Evolutionary conservation across 768 basidiomycete genomes (phyloP), one percentile per base, ranked within the genome.

Genomic region (Gloeophyllum trabeum): DNA sequence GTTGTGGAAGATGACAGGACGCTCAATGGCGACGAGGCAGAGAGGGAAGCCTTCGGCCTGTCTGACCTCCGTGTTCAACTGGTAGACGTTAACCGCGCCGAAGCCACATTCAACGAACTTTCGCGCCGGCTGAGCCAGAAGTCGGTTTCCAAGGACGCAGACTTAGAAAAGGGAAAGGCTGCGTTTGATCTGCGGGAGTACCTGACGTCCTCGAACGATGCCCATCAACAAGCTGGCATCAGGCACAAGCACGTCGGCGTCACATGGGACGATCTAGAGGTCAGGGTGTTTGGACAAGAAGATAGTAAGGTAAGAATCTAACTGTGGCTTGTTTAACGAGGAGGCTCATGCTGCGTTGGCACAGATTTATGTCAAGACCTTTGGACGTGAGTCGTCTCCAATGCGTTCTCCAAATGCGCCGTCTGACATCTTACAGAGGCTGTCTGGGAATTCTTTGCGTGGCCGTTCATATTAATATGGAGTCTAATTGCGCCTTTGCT

Each of bases 201-300:
- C 49, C 65, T 86, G 23, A 62, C 73, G 3, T 73, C 74, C 5
- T 78, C 74, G 12, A 82, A 80, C 52, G 79, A 82, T 49, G 75
- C 76, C 1, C 69, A 75, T 40, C 71, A 82, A 42, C 54, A 59
- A 16, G 79, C 79, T 2, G 82, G 82, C 13, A 78, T 84, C 37
- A 72, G 71, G 45, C 76, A 79, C 51, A 86, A 86, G 68, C 77
- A 81, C 45, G 80, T 86, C 5, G 81, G 81, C 24, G 76, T 87
- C 19, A 74, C 75, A 20, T 87, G 84, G 84, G 71, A 81, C 40
- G 66, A 79, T 49, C 61, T 87, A 1, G 63, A 75, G 44, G 83
- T 85, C 24, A 63, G 74, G 4, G 79, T 76, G 24, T 44, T 67
- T 3, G 82, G 79, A 16, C 73, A 71, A 10, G 51, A 61, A 7